Conservation (phyloP, 2,329 filamentous ascomycete species). For the Trichoderma aggressivum region DNA sequence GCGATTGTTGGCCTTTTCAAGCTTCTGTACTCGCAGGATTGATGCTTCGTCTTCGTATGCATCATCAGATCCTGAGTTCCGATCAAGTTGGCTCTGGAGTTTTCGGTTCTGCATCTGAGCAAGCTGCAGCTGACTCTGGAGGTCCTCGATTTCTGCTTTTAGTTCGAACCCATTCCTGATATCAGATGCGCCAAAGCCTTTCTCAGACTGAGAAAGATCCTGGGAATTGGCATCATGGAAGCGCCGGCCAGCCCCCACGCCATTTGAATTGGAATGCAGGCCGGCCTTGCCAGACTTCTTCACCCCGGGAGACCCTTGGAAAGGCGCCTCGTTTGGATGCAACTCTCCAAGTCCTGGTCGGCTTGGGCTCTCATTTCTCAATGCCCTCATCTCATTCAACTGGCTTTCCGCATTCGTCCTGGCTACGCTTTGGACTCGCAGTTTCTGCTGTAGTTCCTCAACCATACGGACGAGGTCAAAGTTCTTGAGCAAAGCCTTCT, state of each 20-base stretch:
- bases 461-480: conserved; percentile 85
- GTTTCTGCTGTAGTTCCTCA: conserved; percentile 82
- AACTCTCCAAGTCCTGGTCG: conserved; percentile 83
- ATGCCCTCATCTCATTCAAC: conserved; percentile 69
- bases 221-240: conserved; percentile 60
- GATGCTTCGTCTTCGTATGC: conserved; percentile 75
- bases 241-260: conserved; percentile 73
- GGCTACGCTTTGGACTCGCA: conserved; percentile 78
- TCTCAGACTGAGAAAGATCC: conserved; percentile 80
- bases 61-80: conserved; percentile 59
- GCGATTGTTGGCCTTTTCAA: conserved; percentile 87
- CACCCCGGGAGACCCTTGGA: conserved; percentile 68
- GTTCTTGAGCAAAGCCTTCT: conserved; percentile 66
- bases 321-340: conserved; percentile 74
- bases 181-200: conserved; percentile 73
- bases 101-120: conserved; percentile 94
- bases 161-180: conserved; percentile 89
- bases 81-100: conserved; percentile 80
- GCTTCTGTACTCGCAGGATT: conserved; percentile 76
- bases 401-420: conserved; percentile 80
- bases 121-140: conserved; percentile 91
- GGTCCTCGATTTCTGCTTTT: conserved; percentile 83
- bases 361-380: conserved; percentile 65
- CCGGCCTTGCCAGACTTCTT: conserved; percentile 55
- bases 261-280: conserved; percentile 63